phyloP scores from a whole-genome alignment of 805 yeast genomes.

The Candida caryicola region DNA sequence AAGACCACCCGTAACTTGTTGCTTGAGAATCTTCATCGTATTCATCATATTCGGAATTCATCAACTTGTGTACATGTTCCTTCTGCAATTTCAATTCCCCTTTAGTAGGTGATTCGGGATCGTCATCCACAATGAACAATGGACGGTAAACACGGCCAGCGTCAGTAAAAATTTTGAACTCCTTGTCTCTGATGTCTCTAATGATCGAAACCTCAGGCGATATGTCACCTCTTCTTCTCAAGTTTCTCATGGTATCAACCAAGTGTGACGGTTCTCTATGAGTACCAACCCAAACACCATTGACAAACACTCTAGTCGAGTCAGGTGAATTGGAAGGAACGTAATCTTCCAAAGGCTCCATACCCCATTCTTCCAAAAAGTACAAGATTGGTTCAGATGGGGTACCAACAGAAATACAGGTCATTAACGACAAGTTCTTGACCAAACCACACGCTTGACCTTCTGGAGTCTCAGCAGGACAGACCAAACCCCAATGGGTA shows the following conservation, averaged over 20 bases:
- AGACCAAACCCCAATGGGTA: conserved; percentile 99
- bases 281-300: conserved; percentile 99
- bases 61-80: conserved; percentile 72
- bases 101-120: conserved; percentile 59
- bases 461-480: conserved; percentile 99
- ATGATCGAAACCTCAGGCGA: conserved; percentile 95
- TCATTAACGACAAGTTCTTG: conserved; percentile 92
- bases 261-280: conserved; percentile 94
- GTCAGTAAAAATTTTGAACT: conserved; percentile 93
- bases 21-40: conserved; percentile 53
- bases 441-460: conserved; percentile 99
- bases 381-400: conserved; percentile 93
- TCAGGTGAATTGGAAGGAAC: conserved; percentile 89
- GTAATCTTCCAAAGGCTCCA: conserved; percentile 95
- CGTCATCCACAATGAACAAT: conserved; percentile 87
- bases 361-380: conserved; percentile 97
- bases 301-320: conserved; percentile 91
- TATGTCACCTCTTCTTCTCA: conserved; percentile 93
- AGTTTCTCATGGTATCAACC: conserved; percentile 83
- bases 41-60: conserved; percentile 62
- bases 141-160: conserved; percentile 99
- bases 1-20: conserved; percentile 71
- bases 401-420: conserved; percentile 96
- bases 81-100: conserved; percentile 83
- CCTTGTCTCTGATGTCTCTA: conserved; percentile 95